Percentiles rank a stretch among this genome's conserved stretches.
Evolutionary conservation across 148 eudicot species (phyloP).

Genomic region (Polygonum maritimum): DNA sequence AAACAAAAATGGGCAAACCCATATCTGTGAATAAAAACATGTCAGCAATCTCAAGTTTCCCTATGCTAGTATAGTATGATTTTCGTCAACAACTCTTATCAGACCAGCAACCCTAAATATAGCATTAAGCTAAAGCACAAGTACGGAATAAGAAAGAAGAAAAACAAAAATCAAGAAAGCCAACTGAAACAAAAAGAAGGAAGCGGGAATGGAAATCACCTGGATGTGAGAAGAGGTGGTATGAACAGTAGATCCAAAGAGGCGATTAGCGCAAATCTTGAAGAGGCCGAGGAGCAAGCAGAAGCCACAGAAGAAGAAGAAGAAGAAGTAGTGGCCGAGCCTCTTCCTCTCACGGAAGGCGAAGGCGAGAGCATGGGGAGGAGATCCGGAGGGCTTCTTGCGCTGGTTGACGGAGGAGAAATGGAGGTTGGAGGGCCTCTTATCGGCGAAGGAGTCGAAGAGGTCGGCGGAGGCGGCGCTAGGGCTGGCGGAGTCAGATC

Average conservation of each 20-base stretch:
- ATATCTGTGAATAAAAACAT: not conserved
- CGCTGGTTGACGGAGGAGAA: slow-evolving; percentile 26
- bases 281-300: slow-evolving; percentile 64
- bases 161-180: not conserved
- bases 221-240: slow-evolving; percentile 25
- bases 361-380: slow-evolving; percentile 28
- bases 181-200: not conserved
- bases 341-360: slow-evolving; percentile 46
- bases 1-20: not conserved
- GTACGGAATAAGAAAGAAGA: not conserved
- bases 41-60: not conserved
- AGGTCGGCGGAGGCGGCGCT: slow-evolving; percentile 21
- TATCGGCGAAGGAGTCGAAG: slow-evolving; percentile 34
- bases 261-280: slow-evolving; percentile 57
- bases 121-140: not conserved
- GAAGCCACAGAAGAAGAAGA: slow-evolving; percentile 57
- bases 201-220: slow-evolving; percentile 19
- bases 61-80: not conserved
- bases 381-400: slow-evolving; percentile 30
- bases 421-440: slow-evolving; percentile 32
- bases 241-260: slow-evolving; percentile 50
- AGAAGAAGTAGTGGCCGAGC: slow-evolving; percentile 72
- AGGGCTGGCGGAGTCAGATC: slow-evolving; percentile 44
- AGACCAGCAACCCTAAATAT: not conserved
- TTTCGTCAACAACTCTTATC: not conserved